A percentile compares a stretch with the other conserved stretches of the same genome.
Evolutionary conservation across 352 stramenopile species (phyloP).

Genomic region (Labyrinthula sp.): DNA sequence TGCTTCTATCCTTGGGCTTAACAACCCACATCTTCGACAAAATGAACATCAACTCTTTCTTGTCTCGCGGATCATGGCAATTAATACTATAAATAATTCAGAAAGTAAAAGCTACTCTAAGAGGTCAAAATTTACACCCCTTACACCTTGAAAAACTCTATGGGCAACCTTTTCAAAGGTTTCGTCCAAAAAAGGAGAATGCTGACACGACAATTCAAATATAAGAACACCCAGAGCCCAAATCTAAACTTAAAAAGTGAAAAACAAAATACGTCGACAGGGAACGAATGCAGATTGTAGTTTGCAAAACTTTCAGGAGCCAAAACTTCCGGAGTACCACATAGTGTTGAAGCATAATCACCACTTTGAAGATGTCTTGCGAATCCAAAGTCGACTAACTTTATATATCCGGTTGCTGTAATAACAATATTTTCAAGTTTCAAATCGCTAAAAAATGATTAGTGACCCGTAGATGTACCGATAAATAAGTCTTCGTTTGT

Average conservation of each 20-base stretch:
- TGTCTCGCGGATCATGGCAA: too few relatives aligned
- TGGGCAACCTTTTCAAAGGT: conserved; percentile 53
- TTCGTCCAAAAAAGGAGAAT: conserved; percentile 55
- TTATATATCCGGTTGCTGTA: conserved; percentile 28
- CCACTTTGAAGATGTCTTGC: conserved; percentile 34
- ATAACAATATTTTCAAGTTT: conserved; percentile 52
- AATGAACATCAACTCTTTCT: conserved; percentile 1
- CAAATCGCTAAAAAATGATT: too few relatives aligned
- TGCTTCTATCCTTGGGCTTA: conserved; percentile 2
- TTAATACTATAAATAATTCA: too few relatives aligned
- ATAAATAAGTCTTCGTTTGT: conserved; percentile 47
- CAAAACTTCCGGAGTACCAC: conserved; percentile 77
- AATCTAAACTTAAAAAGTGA: too few relatives aligned
- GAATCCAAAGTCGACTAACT: conserved; percentile 37
- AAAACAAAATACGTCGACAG: too few relatives aligned
- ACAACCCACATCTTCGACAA: neutral
- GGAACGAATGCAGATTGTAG: conserved; percentile 31
- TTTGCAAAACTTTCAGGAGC: conserved; percentile 70
- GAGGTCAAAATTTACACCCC: conserved; percentile 4
- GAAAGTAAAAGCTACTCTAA: conserved; percentile 4
- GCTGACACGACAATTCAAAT: conserved; percentile 59
- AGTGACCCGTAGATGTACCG: too few relatives aligned
- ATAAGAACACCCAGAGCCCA: conserved; percentile 64
- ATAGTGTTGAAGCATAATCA: conserved; percentile 43
- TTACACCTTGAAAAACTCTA: conserved; percentile 56